phyloP scores from a whole-genome alignment of 2,329 filamentous ascomycete genomes.

The Diaporthe helianthi region DNA sequence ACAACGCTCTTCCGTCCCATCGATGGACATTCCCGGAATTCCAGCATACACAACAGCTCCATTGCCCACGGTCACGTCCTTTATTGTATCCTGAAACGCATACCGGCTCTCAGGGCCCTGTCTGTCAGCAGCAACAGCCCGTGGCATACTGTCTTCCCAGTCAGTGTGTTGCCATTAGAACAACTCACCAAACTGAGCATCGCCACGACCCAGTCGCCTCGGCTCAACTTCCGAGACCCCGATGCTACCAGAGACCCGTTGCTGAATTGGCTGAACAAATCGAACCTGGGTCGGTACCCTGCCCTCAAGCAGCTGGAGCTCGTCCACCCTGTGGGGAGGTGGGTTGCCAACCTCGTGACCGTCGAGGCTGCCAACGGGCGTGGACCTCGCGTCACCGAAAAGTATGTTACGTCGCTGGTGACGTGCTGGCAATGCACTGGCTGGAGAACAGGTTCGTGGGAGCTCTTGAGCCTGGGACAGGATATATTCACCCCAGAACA shows the following conservation, averaged over 20 bases:
- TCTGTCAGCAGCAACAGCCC: neutral
- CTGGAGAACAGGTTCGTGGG: neutral
- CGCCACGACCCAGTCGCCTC: neutral
- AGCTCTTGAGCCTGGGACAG: conserved; percentile 4
- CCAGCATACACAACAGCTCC: neutral
- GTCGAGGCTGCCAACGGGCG: neutral
- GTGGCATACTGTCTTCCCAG: neutral
- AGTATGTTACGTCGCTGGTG: neutral
- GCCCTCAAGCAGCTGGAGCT: conserved; percentile 3
- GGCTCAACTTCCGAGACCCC: neutral
- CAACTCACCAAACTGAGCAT: conserved; percentile 11
- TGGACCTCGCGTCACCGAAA: neutral
- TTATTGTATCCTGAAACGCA: neutral
- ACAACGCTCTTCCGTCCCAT: neutral
- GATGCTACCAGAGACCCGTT: neutral
- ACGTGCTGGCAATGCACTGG: neutral
- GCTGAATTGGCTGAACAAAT: neutral
- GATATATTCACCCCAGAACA: neutral
- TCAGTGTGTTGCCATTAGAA: neutral
- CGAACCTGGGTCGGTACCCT: neutral
- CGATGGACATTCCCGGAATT: neutral
- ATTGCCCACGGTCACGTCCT: neutral
- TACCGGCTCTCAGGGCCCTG: neutral
- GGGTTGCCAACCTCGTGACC: neutral
- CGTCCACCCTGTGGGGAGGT: neutral